These are phyloP conservation scores for Aspergillus sp. DNA, from an alignment of 2,329 filamentous ascomycete species.

Conservation along the genomic window DNA sequence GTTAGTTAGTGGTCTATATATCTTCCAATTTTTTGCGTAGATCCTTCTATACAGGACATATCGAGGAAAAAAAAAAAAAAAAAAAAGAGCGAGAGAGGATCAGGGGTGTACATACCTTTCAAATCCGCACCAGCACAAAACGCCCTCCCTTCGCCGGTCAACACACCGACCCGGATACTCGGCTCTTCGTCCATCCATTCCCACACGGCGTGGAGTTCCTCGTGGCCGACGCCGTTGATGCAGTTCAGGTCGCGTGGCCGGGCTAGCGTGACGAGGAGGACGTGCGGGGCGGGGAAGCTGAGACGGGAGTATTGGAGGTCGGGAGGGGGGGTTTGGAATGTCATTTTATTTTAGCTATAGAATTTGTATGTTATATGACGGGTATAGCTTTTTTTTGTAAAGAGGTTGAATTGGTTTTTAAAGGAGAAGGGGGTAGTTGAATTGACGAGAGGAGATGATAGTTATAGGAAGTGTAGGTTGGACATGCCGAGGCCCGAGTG, in stretches of 20 bases:
- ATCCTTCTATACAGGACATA: too few relatives aligned
- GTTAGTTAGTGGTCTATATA: too few relatives aligned
- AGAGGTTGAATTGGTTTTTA: too few relatives aligned
- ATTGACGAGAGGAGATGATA: not conserved
- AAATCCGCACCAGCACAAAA: slow-evolving; percentile 49
- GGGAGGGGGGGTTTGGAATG: slow-evolving; percentile 33
- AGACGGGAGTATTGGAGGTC: slow-evolving; percentile 32
- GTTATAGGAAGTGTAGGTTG: not conserved
- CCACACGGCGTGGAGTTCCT: slow-evolving; percentile 44
- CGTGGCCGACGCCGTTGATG: slow-evolving; percentile 43
- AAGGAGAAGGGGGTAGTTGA: too few relatives aligned
- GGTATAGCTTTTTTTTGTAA: too few relatives aligned
- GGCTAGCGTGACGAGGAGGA: slow-evolving; percentile 51
- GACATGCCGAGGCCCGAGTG: not conserved
- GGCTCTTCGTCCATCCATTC: slow-evolving; percentile 48
- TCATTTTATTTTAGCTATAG: slow-evolving; percentile 15
- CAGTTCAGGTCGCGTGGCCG: slow-evolving; percentile 46
- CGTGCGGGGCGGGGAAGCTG: slow-evolving; percentile 44
- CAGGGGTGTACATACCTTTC: slow-evolving; percentile 22
- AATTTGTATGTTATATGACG: too few relatives aligned
- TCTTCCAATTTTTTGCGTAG: too few relatives aligned
- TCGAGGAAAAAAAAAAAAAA: too few relatives aligned
- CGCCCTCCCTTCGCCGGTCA: slow-evolving; percentile 44
- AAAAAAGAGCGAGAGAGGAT: too few relatives aligned
- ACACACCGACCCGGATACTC: slow-evolving; percentile 37